Percentiles rank a stretch among this genome's conserved stretches.
phyloP scores from a whole-genome alignment of 768 basidiomycete genomes.

The Dioszegia aurantiaca region DNA sequence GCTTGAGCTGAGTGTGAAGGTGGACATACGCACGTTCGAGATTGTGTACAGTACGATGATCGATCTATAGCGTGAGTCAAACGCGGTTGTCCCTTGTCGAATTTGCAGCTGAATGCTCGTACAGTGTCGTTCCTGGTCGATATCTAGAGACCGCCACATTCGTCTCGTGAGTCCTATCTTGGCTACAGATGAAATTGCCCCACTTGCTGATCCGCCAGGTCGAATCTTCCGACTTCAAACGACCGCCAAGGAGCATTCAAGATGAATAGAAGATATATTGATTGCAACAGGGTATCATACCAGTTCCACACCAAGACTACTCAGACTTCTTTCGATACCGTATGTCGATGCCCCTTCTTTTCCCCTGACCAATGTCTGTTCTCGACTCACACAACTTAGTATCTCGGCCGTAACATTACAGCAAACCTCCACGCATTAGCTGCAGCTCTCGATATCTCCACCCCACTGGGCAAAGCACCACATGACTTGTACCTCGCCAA shows the following conservation, averaged over 20 bases:
- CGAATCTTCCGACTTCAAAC: slow-evolving; percentile 13
- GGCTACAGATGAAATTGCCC: not conserved
- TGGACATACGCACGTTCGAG: slow-evolving; percentile 75
- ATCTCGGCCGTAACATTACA: slow-evolving; percentile 30
- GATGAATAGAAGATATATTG: slow-evolving; percentile 57
- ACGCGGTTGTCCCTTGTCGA: not conserved
- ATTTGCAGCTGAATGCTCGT: not conserved
- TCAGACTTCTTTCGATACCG: slow-evolving; percentile 65
- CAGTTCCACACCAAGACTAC: slow-evolving; percentile 64
- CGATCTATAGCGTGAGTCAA: slow-evolving; percentile 73
- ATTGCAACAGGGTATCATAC: slow-evolving; percentile 31
- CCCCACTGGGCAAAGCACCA: slow-evolving; percentile 69
- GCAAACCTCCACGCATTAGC: slow-evolving; percentile 23
- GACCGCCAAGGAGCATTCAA: slow-evolving; percentile 40
- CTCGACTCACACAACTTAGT: slow-evolving; percentile 22
- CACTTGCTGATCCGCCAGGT: slow-evolving; percentile 11
- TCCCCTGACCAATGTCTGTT: not conserved
- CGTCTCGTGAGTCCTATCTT: slow-evolving; percentile 50
- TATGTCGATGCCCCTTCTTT: slow-evolving; percentile 2
- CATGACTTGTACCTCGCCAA: slow-evolving; percentile 64
- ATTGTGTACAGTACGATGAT: slow-evolving; percentile 70
- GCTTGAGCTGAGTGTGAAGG: slow-evolving; percentile 11
- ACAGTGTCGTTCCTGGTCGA: slow-evolving; percentile 55
- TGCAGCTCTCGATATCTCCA: slow-evolving; percentile 59
- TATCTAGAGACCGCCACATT: slow-evolving; percentile 88